These are phyloP conservation scores for Lipomyces mesembrius DNA, from an alignment of 805 yeast genomes.

Conservation along the genomic window DNA sequence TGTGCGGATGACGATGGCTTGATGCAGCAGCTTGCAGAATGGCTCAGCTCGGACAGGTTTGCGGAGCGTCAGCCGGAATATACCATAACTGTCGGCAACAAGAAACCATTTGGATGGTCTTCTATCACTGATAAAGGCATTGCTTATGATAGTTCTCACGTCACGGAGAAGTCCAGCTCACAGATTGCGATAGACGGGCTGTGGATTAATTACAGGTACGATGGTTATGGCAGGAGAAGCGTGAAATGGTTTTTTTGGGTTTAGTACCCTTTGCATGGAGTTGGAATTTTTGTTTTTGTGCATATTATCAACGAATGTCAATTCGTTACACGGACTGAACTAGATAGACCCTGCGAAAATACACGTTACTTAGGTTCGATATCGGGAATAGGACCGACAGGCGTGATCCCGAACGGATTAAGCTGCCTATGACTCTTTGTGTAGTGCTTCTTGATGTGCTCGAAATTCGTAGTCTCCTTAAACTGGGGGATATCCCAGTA, in stretches of 20 bases:
- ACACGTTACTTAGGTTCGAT: slow-evolving; percentile 53
- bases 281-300: too few species aligned
- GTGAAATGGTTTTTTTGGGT: not conserved
- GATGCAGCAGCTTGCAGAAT: slow-evolving; percentile 8
- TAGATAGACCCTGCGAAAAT: not conserved
- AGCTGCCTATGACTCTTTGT: slow-evolving; percentile 80
- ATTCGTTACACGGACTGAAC: not conserved
- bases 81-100: slow-evolving; percentile 20
- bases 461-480: slow-evolving; percentile 78
- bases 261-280: not conserved
- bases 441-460: slow-evolving; percentile 89
- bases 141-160: not conserved
- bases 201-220: slow-evolving; percentile 30
- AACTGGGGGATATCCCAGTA: slow-evolving; percentile 82
- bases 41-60: slow-evolving; percentile 20
- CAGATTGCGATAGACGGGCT: slow-evolving; percentile 33
- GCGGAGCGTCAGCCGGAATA: slow-evolving; percentile 16
- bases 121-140: not conserved
- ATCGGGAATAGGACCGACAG: slow-evolving; percentile 85
- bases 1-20: slow-evolving; percentile 25
- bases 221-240: slow-evolving; percentile 17
- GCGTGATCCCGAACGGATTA: slow-evolving; percentile 83
- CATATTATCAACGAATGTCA: too few species aligned
- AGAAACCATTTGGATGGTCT: not conserved
- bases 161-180: slow-evolving; percentile 17